Conservation (phyloP, 805 yeast genomes). For the Ogataea thermomethanolica region DNA sequence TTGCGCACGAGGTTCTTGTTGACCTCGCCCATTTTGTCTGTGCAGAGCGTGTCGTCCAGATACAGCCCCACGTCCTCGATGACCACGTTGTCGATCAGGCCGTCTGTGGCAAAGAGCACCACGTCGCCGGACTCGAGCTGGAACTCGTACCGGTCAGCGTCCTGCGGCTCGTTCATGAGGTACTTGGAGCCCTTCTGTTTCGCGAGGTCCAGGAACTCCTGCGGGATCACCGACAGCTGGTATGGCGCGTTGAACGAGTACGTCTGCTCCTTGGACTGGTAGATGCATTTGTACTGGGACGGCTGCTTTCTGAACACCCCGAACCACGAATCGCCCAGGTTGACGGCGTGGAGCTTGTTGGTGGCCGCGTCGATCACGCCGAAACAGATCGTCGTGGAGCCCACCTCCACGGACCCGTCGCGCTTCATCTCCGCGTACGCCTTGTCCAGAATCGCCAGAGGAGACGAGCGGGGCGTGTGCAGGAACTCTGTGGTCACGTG, state of each 20-base stretch:
- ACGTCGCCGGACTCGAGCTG: slow-evolving; percentile 69
- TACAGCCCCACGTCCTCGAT: slow-evolving; percentile 68
- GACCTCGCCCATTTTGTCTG: slow-evolving; percentile 39
- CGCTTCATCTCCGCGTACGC: slow-evolving; percentile 55
- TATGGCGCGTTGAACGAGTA: slow-evolving; percentile 90
- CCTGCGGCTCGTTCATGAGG: slow-evolving; percentile 66
- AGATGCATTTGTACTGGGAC: slow-evolving; percentile 42
- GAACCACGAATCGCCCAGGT: slow-evolving; percentile 94
- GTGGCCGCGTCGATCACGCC: slow-evolving; percentile 61
- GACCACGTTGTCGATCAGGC: slow-evolving; percentile 82
- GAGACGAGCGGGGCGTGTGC: slow-evolving; percentile 21
- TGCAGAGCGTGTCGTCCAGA: slow-evolving; percentile 51
- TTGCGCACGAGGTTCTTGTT: slow-evolving; percentile 57
- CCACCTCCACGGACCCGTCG: slow-evolving; percentile 70
- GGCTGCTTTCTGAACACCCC: slow-evolving; percentile 62
- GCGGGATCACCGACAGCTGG: slow-evolving; percentile 84
- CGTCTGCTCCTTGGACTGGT: slow-evolving; percentile 72
- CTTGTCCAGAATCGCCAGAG: slow-evolving; percentile 48
- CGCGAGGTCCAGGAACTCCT: slow-evolving; percentile 50
- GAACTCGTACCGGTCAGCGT: slow-evolving; percentile 65
- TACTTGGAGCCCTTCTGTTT: slow-evolving; percentile 54
- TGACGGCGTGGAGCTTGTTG: slow-evolving; percentile 60
- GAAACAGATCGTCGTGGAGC: slow-evolving; percentile 90
- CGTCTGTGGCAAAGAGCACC: slow-evolving; percentile 87
- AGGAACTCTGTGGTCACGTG: slow-evolving; percentile 43